Percentiles rank a stretch among this genome's conserved stretches.
Conservation (phyloP, 768 basidiomycete species). For the Panaeolus papilionaceus region DNA sequence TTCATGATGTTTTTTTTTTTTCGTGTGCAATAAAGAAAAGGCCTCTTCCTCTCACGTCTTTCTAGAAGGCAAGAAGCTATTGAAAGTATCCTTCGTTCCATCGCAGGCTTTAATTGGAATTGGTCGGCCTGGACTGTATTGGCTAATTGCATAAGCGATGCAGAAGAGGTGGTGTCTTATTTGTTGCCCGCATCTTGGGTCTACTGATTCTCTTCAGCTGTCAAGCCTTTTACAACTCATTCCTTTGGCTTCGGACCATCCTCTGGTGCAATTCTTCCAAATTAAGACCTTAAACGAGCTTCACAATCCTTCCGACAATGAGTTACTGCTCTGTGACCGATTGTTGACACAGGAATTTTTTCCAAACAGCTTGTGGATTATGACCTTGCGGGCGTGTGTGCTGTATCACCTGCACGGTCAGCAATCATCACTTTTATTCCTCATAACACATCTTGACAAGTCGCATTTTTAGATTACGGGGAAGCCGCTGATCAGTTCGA, state of each 20-base stretch:
- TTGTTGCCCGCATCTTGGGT: slow-evolving; percentile 8
- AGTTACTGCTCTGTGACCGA: slow-evolving; percentile 81
- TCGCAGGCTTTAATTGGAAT: slow-evolving; percentile 86
- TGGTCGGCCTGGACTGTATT: slow-evolving; percentile 93
- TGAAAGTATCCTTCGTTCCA: slow-evolving; percentile 77
- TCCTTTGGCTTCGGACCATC: slow-evolving; percentile 52
- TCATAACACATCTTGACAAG: slow-evolving; percentile 16
- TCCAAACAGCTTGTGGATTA: slow-evolving; percentile 83
- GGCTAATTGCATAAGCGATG: slow-evolving; percentile 78
- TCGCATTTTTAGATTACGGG: slow-evolving; percentile 71
- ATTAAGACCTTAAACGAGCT: slow-evolving; percentile 90
- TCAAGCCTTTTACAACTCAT: slow-evolving; percentile 55
- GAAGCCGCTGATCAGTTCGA: slow-evolving; percentile 88
- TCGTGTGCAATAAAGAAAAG: slow-evolving; percentile 61
- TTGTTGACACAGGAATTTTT: slow-evolving; percentile 77
- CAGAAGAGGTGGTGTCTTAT: slow-evolving; percentile 72
- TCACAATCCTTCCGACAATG: slow-evolving; percentile 87
- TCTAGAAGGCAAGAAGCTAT: slow-evolving; percentile 87
- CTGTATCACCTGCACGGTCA: slow-evolving; percentile 91
- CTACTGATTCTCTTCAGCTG: slow-evolving; percentile 41
- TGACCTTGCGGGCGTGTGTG: slow-evolving; percentile 85
- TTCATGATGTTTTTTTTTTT: slow-evolving; percentile 16
- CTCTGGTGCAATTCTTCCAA: slow-evolving; percentile 73
- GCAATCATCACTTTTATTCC: slow-evolving; percentile 27
- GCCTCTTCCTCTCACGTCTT: slow-evolving; percentile 80